These are phyloP conservation scores for Tulasnella sp. DNA, from an alignment of 768 basidiomycete species.

Conservation along the genomic window DNA sequence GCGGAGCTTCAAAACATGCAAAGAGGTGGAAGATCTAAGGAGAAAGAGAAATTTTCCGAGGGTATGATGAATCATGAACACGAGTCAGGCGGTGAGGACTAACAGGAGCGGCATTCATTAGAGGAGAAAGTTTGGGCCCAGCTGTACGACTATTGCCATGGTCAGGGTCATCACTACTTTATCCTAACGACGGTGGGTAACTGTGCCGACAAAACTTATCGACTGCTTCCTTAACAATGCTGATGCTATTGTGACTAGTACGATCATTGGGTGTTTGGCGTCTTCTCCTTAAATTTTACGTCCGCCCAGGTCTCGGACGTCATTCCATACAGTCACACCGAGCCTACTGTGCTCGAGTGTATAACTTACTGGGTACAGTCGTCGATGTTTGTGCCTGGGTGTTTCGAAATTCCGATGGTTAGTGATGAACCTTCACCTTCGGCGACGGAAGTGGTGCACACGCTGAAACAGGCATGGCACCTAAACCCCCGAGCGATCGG, in stretches of 20 bases:
- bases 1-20: neutral
- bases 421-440: neutral
- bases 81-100: neutral
- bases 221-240: neutral
- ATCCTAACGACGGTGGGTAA: neutral
- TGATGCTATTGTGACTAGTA: neutral
- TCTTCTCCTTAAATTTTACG: neutral
- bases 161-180: neutral
- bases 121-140: neutral
- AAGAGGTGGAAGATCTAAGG: neutral
- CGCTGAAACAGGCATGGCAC: no score
- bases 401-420: neutral
- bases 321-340: neutral
- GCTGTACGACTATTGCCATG: neutral
- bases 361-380: neutral
- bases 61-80: neutral
- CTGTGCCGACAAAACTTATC: neutral
- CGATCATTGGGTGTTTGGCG: neutral
- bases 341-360: neutral
- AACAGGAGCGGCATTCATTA: neutral
- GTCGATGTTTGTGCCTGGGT: neutral
- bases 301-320: neutral
- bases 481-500: no score
- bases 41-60: neutral
- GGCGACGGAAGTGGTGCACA: no score